These are phyloP conservation scores for Pleurotus sapidus DNA, from an alignment of 768 basidiomycete genomes.

Conservation along the genomic window DNA sequence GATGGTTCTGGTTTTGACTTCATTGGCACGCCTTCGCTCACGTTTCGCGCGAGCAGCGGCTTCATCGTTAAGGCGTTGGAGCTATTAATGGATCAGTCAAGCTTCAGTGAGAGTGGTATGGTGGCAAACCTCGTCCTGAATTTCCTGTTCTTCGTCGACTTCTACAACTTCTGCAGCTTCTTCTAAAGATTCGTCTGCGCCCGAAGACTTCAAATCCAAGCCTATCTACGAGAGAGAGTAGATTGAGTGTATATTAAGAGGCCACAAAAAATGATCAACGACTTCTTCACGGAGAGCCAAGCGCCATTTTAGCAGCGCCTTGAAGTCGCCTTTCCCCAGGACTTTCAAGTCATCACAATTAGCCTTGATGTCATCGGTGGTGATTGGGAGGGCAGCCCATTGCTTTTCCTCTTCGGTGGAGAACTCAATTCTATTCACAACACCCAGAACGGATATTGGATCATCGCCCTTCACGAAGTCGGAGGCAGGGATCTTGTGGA, in stretches of 20 bases:
- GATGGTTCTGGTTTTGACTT: slow-evolving; percentile 82
- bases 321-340: slow-evolving; percentile 97
- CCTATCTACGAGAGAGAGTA: slow-evolving; percentile 30
- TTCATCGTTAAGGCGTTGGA: slow-evolving; percentile 81
- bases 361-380: slow-evolving; percentile 75
- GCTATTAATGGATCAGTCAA: slow-evolving; percentile 39
- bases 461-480: slow-evolving; percentile 72
- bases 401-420: slow-evolving; percentile 80
- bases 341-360: slow-evolving; percentile 94
- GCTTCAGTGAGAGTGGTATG: background rate
- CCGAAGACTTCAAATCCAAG: slow-evolving; percentile 83
- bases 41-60: slow-evolving; percentile 71
- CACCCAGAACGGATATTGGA: slow-evolving; percentile 77
- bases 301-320: slow-evolving; percentile 89
- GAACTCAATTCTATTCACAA: slow-evolving; percentile 76
- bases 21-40: slow-evolving; percentile 82
- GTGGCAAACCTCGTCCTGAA: slow-evolving; percentile 75
- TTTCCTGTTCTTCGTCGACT: slow-evolving; percentile 85
- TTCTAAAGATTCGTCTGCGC: slow-evolving; percentile 65
- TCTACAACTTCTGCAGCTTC: slow-evolving; percentile 63
- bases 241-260: background rate
- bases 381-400: slow-evolving; percentile 72
- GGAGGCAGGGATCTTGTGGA: slow-evolving; percentile 64
- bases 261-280: slow-evolving; percentile 14
- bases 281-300: slow-evolving; percentile 86